These are phyloP conservation scores for Geotrichum histeridarum DNA, from an alignment of 1,139 yeast genomes.

Conservation along the genomic window DNA sequence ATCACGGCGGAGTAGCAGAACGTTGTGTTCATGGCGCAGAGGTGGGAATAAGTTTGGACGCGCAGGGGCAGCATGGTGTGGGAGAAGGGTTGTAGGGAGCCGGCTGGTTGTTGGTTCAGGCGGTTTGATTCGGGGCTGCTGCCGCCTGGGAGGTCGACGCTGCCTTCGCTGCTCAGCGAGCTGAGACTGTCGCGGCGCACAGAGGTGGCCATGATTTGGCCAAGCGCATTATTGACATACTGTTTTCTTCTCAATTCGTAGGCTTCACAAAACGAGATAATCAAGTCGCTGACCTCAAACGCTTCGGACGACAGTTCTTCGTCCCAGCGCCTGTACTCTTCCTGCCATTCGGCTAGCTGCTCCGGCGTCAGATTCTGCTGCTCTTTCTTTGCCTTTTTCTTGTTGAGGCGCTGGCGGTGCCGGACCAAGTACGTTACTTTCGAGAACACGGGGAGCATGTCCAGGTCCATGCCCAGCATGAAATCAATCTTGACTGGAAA, in stretches of 20 bases:
- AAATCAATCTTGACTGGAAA: conserved; percentile 44
- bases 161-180: background rate
- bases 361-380: background rate
- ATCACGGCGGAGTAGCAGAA: conserved; percentile 50
- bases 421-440: conserved; percentile 45
- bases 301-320: conserved; percentile 27
- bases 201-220: background rate
- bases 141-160: background rate
- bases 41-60: conserved; percentile 38
- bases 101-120: background rate
- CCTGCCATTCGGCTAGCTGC: background rate
- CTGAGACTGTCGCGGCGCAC: background rate
- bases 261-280: conserved; percentile 27
- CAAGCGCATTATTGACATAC: conserved; percentile 18
- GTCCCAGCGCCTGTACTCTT: conserved; percentile 12
- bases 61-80: conserved; percentile 12
- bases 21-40: conserved; percentile 47
- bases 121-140: background rate
- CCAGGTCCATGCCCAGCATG: conserved; percentile 51
- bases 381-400: background rate
- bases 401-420: conserved; percentile 27
- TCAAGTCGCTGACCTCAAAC: conserved; percentile 25
- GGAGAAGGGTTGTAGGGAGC: too few species aligned
- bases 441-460: conserved; percentile 47
- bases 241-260: conserved; percentile 22